Percentiles rank a stretch among this genome's conserved stretches.
These are phyloP conservation scores for Nepenthes alata DNA, from an alignment of 179 eudicot species.

Conservation along the genomic window DNA sequence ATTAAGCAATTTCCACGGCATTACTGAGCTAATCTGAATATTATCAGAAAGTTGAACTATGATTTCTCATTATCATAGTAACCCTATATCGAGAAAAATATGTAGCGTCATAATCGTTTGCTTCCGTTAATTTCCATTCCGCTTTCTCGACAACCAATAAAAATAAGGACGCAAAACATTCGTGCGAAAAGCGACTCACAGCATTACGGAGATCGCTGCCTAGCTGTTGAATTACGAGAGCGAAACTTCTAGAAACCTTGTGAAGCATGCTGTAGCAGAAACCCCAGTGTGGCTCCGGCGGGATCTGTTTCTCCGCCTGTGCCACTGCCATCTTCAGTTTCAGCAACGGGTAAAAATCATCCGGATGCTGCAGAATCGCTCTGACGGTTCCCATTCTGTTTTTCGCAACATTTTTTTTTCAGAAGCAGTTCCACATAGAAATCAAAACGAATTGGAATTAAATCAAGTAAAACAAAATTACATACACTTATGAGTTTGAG, in stretches of 20 bases:
- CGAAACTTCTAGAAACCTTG: constrained; percentile 83
- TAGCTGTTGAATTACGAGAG: constrained; percentile 88
- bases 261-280: constrained; percentile 90
- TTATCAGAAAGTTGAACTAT: too few species aligned
- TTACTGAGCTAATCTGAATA: too few species aligned
- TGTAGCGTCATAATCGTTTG: too few species aligned
- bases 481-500: neutral
- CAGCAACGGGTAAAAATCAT: constrained; percentile 68
- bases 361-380: constrained; percentile 68
- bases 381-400: constrained; percentile 56
- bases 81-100: too few species aligned
- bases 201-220: constrained; percentile 78
- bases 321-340: constrained; percentile 69
- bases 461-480: neutral
- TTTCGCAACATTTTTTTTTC: neutral
- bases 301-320: constrained; percentile 82
- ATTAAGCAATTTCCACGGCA: too few species aligned
- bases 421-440: neutral
- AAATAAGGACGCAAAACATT: neutral
- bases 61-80: too few species aligned
- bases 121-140: neutral
- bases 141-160: neutral
- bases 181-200: constrained; percentile 23
- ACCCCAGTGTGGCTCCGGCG: constrained; percentile 74
- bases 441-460: neutral